Evolutionary conservation across 139 green algal genomes (phyloP).

Genomic region (Picochlorum sp.): DNA sequence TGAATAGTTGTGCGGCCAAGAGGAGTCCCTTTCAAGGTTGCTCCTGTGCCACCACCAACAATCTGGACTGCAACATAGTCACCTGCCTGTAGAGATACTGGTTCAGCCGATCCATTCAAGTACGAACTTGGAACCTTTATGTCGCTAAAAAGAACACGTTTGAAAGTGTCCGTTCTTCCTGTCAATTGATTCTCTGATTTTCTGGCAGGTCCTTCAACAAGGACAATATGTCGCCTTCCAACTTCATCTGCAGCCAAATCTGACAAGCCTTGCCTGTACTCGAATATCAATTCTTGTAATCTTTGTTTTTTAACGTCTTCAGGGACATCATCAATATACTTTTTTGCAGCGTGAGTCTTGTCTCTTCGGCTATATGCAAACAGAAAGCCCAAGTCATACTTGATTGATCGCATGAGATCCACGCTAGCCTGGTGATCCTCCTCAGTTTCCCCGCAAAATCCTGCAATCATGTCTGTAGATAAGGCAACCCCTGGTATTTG

Average conservation of each 20-base stretch:
- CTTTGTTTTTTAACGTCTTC: conserved; percentile 50
- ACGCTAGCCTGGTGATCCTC: conserved; percentile 72
- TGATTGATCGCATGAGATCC: conserved; percentile 49
- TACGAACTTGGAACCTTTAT: conserved; percentile 19
- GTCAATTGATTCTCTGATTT: conserved; percentile 28
- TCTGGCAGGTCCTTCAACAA: conserved; percentile 57
- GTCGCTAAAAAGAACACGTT: conserved; percentile 50
- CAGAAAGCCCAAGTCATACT: conserved; percentile 77
- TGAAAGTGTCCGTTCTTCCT: conserved; percentile 58
- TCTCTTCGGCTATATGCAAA: conserved; percentile 77
- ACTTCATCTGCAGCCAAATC: conserved; percentile 29
- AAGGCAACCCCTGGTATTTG: conserved; percentile 60
- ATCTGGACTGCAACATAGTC: conserved; percentile 55
- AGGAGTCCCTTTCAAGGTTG: conserved; percentile 30
- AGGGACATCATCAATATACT: conserved; percentile 60
- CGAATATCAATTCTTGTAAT: conserved; percentile 54
- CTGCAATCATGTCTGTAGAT: conserved; percentile 41
- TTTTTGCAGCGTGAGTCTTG: conserved; percentile 67
- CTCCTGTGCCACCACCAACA: conserved; percentile 7
- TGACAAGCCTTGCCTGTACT: conserved; percentile 38
- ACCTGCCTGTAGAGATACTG: conserved; percentile 29
- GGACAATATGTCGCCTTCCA: conserved; percentile 49
- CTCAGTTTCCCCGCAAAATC: conserved; percentile 86
- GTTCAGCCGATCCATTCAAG: background rate
- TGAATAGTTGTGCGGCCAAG: conserved; percentile 36